Evolutionary conservation across 1,284 basidiomycete species (phyloP), one percentile per base, ranked within the genome.

Genomic region (Microbotryum scabiosae): DNA sequence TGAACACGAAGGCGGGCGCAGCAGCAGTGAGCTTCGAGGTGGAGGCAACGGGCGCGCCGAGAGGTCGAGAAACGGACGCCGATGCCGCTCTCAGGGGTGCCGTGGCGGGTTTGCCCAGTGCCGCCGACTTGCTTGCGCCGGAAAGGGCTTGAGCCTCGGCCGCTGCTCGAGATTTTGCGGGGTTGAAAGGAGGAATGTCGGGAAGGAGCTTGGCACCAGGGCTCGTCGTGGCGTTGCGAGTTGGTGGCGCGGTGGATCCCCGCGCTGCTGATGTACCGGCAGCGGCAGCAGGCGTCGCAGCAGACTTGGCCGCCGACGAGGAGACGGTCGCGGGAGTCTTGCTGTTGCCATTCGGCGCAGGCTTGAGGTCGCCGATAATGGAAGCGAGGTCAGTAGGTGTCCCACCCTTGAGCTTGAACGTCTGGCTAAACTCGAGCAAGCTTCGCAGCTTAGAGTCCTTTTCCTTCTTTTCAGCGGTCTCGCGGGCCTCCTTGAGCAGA

Each of bases 401-500:
- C 16, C 53, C 53, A 54, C 43, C 53, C 7, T 79, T 51, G 50
- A 89, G 88, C 83, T 94, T 96, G 84, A 98, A 98, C 67, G 78
- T 87, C 74, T 88, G 82, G 69, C 89, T 90, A 78, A 97, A 98
- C 75, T 87, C 87, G 73, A 91, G 83, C 54, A 97, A 79, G 55
- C 97, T 93, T 14, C 90, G 87, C 77, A 97, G 84, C 58, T 86
- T 84, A 72, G 87, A 90, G 74, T 93, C 89, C 84, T 91, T 90
- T 75, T 97, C 94, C 72, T 82, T 88, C 81, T 92, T 94, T 60
- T 86, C 83, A 54, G 94, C 78, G 21, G 87, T 87, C 36, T 41
- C 36, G 36, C 36, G 36, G 14, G 36, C 36, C 71, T 91, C 88
- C 76, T 63, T 61, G 18, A 49, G 51, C 16, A 57, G 30, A 10